Base-by-base conservation (phyloP, 1,284 basidiomycete genomes). In the Cystobasidium sp. region DNA sequence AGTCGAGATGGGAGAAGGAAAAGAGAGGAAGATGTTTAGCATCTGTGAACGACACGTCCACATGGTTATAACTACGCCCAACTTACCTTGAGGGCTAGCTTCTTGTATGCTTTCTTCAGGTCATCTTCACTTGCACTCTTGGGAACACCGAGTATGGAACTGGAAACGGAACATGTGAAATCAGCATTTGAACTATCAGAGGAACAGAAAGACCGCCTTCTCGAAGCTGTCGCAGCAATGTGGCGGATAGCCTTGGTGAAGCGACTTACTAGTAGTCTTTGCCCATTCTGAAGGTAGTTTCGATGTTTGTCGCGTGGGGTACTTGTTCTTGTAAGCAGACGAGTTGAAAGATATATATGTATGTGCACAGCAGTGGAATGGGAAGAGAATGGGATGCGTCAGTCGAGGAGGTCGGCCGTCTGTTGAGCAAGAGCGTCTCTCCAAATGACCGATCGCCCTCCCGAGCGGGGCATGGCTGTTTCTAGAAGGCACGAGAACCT, bases 51-150 rank as follows among this genome's bases (percentile, higher is more conserved):
- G 6, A 12, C 37, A 31, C 31, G 39, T 41, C 46, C 46, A 14
- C 9, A 20, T 14, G 18, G 41, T 22, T 22, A 44, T 62, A 47
- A 52, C 39, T 39, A 56, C 31, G 55, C 66, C 47, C 24, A 44
- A 46, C 62, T 44, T 22, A 46, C 53, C 20, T 66, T 72, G 41
- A 73, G 20, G 61, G 64, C 51, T 44, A 74, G 31, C 59, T 79
- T 80, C 75, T 78, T 79, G 76, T 79, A 78, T 74, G 75, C 77
- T 61, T 88, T 89, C 83, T 91, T 91, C 85, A 97, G 89, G 24
- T 93, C 90, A 78, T 91, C 89, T 18, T 95, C 93, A 7, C 83
- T 84, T 24, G 94, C 94, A 61, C 85, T 85, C 82, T 88, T 91
- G 78, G 85, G 82, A 65, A 97, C 82, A 76, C 90, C 91, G 31